Base-by-base conservation (phyloP, 2,329 filamentous ascomycete species). In the Ascochyta pisi region DNA sequence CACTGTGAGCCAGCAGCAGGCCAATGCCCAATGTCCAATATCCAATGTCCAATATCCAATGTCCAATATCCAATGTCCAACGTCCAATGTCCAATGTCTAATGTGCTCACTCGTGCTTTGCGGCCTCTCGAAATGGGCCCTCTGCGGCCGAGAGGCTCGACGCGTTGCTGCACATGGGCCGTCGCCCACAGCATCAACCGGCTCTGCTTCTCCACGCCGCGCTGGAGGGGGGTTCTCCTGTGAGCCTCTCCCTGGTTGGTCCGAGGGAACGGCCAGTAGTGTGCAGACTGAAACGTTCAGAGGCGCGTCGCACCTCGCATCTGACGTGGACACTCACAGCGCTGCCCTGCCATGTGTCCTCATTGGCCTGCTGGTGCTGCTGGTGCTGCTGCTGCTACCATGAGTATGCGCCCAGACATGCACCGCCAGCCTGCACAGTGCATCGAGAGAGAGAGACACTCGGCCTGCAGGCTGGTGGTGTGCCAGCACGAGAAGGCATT, bases 301-400 rank as follows among this genome's bases (percentile, higher is more conserved):
- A 68, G 66, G 68, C 67, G 69, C 66, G 66, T 66, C 65, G 63
- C 53, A 34, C 51, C 48, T 50, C 50, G 57, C 57, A 58, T 67
- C 68, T 72, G 67, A 70, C 69, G 68, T 73, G 68, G 65, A 66
- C 46, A 24, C 47, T 40, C 47, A 9, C 47, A 44, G 42, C 47
- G 33, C 64, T 55, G 47, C 45, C n/a, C 43, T 46, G 51, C 43
- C 38, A 35, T 24, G 40, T 29, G 22, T 37, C 44, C 45, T 59
- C 49, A 59, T 63, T 63, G 60, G 63, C 35, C 19, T 47, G 29
- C 26, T 10, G 16, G 1, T 19, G 19, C 19, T 19, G 19, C 19
- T 19, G 19, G 2, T 19, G 19, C 19, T 19, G 19, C 19, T 19
- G 19, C 19, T 19, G 19, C 19, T 19, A 19, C 19, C 19, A 19